These are phyloP conservation scores for Russula earlei DNA, from an alignment of 768 basidiomycete genomes.

Conservation along the genomic window DNA sequence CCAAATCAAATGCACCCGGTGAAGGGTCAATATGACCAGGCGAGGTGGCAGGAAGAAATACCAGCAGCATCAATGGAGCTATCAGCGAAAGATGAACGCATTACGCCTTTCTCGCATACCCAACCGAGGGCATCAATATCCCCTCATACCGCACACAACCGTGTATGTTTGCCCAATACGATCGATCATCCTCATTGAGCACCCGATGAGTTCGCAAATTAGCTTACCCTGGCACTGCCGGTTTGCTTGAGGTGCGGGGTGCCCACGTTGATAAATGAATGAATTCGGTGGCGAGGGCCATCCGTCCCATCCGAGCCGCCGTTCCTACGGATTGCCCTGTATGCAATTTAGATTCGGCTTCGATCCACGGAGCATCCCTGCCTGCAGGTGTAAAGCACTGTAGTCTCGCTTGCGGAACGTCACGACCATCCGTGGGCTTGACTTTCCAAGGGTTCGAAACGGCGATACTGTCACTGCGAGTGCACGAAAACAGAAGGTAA, in stretches of 20 bases:
- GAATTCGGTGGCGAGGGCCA: neutral
- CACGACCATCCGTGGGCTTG: no score
- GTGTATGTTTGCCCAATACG: neutral
- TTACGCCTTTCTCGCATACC: neutral
- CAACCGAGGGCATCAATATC: neutral
- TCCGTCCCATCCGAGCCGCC: neutral
- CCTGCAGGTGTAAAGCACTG: no score
- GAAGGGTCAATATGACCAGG: neutral
- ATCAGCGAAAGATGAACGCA: neutral
- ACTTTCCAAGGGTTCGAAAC: neutral
- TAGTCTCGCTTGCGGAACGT: no score
- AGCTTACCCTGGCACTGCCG: neutral
- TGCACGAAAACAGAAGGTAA: neutral
- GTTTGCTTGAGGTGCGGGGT: no score
- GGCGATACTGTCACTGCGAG: neutral
- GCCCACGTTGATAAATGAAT: no score
- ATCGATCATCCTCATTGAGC: neutral
- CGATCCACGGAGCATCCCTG: no score
- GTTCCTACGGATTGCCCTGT: neutral
- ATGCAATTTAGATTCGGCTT: no score
- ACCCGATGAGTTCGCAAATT: neutral
- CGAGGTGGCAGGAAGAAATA: neutral
- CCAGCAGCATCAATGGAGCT: no score
- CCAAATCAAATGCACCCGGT: neutral
- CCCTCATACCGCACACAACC: neutral